Evolutionary conservation across 169 alveolate species (phyloP).

Genomic region (Eimeria sp.): DNA sequence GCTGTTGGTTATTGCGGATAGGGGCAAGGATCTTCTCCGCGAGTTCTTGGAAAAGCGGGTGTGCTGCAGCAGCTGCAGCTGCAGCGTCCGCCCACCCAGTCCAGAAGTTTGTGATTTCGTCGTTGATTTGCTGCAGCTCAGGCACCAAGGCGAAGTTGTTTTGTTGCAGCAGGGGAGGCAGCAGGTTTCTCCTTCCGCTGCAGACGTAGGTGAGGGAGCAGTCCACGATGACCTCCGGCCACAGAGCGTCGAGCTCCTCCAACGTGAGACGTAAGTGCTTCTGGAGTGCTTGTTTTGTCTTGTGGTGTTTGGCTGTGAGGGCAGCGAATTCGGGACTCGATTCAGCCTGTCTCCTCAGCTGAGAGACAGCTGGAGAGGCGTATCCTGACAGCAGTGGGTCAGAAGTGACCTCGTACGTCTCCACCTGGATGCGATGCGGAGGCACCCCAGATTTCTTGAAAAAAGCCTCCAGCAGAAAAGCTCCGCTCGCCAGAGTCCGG

Average conservation of each 20-base stretch:
- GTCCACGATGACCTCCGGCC: slow-evolving; percentile 61
- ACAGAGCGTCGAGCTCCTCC: slow-evolving; percentile 28
- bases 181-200: slow-evolving; percentile 26
- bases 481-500: slow-evolving; percentile 47
- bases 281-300: slow-evolving; percentile 3
- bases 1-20: slow-evolving; percentile 20
- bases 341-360: slow-evolving; percentile 65
- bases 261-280: background rate
- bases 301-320: background rate
- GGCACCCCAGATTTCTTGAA: slow-evolving; percentile 17
- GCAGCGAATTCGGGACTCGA: slow-evolving; percentile 52
- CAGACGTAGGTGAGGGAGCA: slow-evolving; percentile 59
- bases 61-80: slow-evolving; percentile 45
- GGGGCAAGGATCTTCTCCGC: slow-evolving; percentile 1
- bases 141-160: slow-evolving; percentile 5
- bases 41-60: slow-evolving; percentile 40
- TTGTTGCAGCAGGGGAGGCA: slow-evolving; percentile 61
- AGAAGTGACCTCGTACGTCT: slow-evolving; percentile 43
- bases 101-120: slow-evolving; percentile 57
- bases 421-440: slow-evolving; percentile 54
- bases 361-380: background rate
- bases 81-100: slow-evolving; percentile 42
- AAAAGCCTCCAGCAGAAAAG: slow-evolving; percentile 10
- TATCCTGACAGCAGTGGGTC: slow-evolving; percentile 56
- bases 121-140: slow-evolving; percentile 44